Evolutionary conservation across 306 rosid species (phyloP).

Genomic region (Pterocarpus santalinus): DNA sequence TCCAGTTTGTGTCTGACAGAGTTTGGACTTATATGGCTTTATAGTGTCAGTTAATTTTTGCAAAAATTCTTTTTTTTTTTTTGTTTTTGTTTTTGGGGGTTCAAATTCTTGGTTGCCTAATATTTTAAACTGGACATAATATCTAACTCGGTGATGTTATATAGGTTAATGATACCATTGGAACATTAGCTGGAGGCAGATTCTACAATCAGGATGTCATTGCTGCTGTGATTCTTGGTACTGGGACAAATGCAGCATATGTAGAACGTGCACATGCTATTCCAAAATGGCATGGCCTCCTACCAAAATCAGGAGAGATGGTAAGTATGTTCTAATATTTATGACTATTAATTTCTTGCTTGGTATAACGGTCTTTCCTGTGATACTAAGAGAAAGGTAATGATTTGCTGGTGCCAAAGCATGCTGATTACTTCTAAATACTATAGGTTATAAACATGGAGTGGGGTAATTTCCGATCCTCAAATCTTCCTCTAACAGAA

Average conservation of each 20-base stretch:
- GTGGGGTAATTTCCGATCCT: conserved; percentile 95
- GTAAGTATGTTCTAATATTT: conserved; percentile 54
- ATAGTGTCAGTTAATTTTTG: not conserved
- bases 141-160: conserved; percentile 47
- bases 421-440: conserved; percentile 31
- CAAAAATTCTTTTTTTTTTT: not conserved
- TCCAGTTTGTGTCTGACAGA: conserved; percentile 32
- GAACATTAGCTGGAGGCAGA: conserved; percentile 95
- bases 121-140: not conserved
- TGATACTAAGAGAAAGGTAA: conserved; percentile 14
- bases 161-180: conserved; percentile 96
- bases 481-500: conserved; percentile 88
- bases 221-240: conserved; percentile 94
- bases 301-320: conserved; percentile 94
- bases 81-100: not conserved
- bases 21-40: conserved; percentile 19
- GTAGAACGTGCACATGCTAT: conserved; percentile 89
- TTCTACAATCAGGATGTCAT: conserved; percentile 77
- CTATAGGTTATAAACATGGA: conserved; percentile 93
- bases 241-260: conserved; percentile 96
- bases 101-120: not conserved
- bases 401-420: conserved; percentile 25
- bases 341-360: not conserved
- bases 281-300: conserved; percentile 95
- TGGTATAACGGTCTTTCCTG: not conserved